phyloP scores from a whole-genome alignment of 441 rosid species.

The Erodium moschatum region DNA sequence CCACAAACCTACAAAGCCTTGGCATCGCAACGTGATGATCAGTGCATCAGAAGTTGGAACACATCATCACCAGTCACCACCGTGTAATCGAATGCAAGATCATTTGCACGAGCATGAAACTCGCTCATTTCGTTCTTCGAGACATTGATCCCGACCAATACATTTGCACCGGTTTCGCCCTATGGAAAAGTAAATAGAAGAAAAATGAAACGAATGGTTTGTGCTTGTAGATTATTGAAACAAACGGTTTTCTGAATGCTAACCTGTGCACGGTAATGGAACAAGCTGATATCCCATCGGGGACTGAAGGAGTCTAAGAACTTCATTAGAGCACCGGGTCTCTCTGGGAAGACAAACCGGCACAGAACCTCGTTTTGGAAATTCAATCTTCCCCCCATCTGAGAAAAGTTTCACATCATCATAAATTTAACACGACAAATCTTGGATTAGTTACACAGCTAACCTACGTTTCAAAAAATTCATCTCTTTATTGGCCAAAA shows the following conservation, averaged over 20 bases:
- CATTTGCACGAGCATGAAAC: slow-evolving; percentile 42
- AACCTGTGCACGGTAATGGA: slow-evolving; percentile 90
- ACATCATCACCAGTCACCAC: slow-evolving; percentile 51
- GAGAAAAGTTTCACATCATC: slow-evolving; percentile 16
- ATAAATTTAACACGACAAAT: slow-evolving; percentile 2
- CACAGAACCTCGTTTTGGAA: slow-evolving; percentile 66
- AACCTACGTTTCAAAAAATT: too few species aligned
- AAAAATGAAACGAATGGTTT: too few species aligned
- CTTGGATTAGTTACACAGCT: not conserved
- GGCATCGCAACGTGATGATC: not conserved
- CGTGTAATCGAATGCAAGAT: slow-evolving; percentile 60
- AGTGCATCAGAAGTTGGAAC: slow-evolving; percentile 71
- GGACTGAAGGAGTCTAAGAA: slow-evolving; percentile 86
- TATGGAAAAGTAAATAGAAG: slow-evolving; percentile 22
- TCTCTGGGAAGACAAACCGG: slow-evolving; percentile 75
- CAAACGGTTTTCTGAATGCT: slow-evolving; percentile 10
- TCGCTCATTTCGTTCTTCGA: slow-evolving; percentile 45
- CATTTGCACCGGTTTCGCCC: slow-evolving; percentile 95
- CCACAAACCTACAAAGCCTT: not conserved
- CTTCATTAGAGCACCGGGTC: slow-evolving; percentile 86
- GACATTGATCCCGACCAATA: slow-evolving; percentile 83
- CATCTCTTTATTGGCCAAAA: too few species aligned
- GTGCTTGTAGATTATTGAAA: not conserved
- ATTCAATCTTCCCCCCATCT: slow-evolving; percentile 76
- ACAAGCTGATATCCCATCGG: slow-evolving; percentile 86